Evolutionary conservation across 768 basidiomycete genomes (phyloP), one percentile per base, ranked within the genome.

Genomic region (Cystobasidium ongulense): DNA sequence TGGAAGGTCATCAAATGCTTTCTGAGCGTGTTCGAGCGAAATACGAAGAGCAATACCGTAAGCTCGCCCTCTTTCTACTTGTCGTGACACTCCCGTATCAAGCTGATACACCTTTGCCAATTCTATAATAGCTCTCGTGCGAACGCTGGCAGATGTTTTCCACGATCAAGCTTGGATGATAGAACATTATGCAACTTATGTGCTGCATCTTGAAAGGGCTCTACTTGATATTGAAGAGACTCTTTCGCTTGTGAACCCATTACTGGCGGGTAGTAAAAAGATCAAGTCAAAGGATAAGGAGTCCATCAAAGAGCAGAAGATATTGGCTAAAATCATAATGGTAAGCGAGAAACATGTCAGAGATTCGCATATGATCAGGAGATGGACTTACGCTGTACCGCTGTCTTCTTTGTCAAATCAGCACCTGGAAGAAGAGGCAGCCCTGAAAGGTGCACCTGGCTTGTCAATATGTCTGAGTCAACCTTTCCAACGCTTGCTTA

Each of bases 401-500:
- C 23, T 35, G 27, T 35, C 50, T 18, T 31, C 36, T 21, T 36
- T 38, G 13, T 31, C 10, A n/a, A 61, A 66, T 25, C 59, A 80
- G 77, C 86, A 85, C 59, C 84, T 96, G 21, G 96, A 99, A 81
- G 86, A 88, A 77, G 82, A 82, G 29, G 91, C 95, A 0, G 84
- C 84, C 57, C 90, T 91, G 71, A 89, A 89, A 79, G 94, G 92
- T 72, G 95, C 97, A 83, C 93, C 91, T 0, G 92, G 93, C 1
- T 85, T 99, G 70, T 90, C 92, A 39, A 99, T 99, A 80, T 91
- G 91, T 0, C 84, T 98, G 11, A 94, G 92, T 23, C 98, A 98
- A 80, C 95, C 96, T 1, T 96, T 99, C 83, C 95, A 98, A 80
- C 87, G 95, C 50, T 84, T 99, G 38, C 87, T 96, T 80, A 98